Base-by-base conservation (phyloP, 1,284 basidiomycete genomes). In the Austroboletus niveus region DNA sequence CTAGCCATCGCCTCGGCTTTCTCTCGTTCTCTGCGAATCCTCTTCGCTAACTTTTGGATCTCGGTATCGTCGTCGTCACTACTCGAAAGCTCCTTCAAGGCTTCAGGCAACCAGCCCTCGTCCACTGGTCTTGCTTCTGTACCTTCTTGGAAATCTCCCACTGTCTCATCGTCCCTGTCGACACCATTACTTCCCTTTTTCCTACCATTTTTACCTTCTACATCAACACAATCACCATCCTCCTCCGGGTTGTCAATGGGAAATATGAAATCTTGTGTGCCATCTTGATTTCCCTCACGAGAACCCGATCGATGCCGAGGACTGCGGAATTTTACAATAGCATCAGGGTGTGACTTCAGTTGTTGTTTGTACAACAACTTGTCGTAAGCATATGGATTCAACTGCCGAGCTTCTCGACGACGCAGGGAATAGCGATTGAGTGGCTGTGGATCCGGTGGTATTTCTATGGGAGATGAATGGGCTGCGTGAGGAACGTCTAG, bases 361-460 rank as follows among this genome's bases (percentile, higher is more conserved):
- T 75, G 71, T 14, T 64, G 62, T 47, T 76, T 74, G 61, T 85
- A 85, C 42, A 68, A 42, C 14, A 71, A 47, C 44, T 75, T 69
- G 48, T 85, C 83, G 31, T 74, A 72, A 6, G 72, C 71, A 55
- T 81, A 85, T 5, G 84, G 84, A 35, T 75, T 75, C 24, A 80
- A 53, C 57, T 85, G 84, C 42, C 75, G 70, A 34, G 74, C 64
- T 41, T 75, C 67, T 38, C 84, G 76, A 45, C 59, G 62, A 31
- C 83, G 79, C 43, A 84, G 65, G 2, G 77, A 68, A 60, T 84
- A 84, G 34, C 80, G 73, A 31, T 57, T 57, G 36, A 57, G 54
- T 22, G 55, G 58, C 10, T 52, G 56, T 41, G 55, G 55, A 39
- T 62, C 60, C n/a, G 60, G 53, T 17, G 57, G 54, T 4, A 55